A percentile compares a stretch with the other conserved stretches of the same genome.
Conservation (phyloP, 108 stramenopile species). For the Fistulifera pelliculosa region DNA sequence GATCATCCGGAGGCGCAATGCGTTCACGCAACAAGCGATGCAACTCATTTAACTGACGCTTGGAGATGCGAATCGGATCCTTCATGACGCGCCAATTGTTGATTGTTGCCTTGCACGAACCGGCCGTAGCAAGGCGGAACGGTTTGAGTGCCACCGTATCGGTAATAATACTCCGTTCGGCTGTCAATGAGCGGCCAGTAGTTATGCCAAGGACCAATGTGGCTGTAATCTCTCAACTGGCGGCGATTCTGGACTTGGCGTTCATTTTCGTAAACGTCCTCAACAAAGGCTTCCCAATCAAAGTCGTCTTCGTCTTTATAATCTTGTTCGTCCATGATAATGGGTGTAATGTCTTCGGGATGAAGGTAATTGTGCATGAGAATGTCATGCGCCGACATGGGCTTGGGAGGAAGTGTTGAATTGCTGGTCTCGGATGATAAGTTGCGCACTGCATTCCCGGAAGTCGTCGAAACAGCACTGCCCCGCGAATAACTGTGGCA, state of each 20-base stretch:
- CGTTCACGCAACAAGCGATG: slow-evolving; percentile 31
- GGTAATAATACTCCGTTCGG: slow-evolving; percentile 49
- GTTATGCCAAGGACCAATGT: slow-evolving; percentile 17
- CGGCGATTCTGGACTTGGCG: slow-evolving; percentile 9
- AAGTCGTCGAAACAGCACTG: neutral
- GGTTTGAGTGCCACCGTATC: slow-evolving; percentile 39
- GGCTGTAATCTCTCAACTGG: slow-evolving; percentile 12
- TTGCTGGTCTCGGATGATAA: no score
- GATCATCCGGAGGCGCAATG: slow-evolving; percentile 16
- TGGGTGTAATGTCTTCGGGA: neutral
- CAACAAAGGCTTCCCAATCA: neutral
- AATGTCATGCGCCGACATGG: neutral
- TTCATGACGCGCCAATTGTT: slow-evolving; percentile 48
- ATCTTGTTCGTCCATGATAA: neutral
- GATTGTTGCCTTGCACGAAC: slow-evolving; percentile 4
- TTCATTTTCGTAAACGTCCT: neutral
- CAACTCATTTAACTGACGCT: slow-evolving; percentile 35
- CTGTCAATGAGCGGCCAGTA: slow-evolving; percentile 23
- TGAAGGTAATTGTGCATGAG: neutral
- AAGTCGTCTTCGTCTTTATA: neutral
- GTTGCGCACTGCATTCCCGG: neutral
- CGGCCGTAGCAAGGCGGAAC: slow-evolving; percentile 35
- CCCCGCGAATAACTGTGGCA: neutral
- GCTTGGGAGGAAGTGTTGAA: neutral
- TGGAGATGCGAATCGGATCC: slow-evolving; percentile 42